These are phyloP conservation scores for Boechera divaricarpa DNA, from an alignment of 345 rosid genomes.

Conservation along the genomic window DNA sequence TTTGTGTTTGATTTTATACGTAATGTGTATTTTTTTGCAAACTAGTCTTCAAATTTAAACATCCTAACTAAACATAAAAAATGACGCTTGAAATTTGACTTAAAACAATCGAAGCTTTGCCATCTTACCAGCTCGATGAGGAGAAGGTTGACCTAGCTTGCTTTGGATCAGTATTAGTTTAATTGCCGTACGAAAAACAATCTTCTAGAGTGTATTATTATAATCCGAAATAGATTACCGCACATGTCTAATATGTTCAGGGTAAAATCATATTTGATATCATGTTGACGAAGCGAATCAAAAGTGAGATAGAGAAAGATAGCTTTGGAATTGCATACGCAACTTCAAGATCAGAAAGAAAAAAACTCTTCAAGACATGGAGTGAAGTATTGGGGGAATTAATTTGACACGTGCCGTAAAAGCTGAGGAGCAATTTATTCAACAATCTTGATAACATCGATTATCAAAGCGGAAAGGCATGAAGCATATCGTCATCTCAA, in stretches of 20 bases:
- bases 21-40: background rate
- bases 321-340: constrained; percentile 39
- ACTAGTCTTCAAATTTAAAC: background rate
- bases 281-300: constrained; percentile 28
- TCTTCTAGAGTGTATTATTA: constrained; percentile 18
- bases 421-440: constrained; percentile 6
- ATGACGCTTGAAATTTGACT: background rate
- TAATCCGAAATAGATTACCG: background rate
- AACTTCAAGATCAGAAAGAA: constrained; percentile 14
- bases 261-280: constrained; percentile 29
- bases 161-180: constrained; percentile 17
- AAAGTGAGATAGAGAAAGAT: constrained; percentile 15
- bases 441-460: background rate
- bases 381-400: background rate
- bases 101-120: background rate
- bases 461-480: constrained; percentile 12
- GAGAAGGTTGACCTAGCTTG: background rate
- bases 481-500: constrained; percentile 37
- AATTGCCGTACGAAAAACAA: background rate
- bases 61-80: background rate
- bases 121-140: background rate
- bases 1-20: background rate
- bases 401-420: constrained; percentile 40
- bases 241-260: constrained; percentile 6
- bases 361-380: constrained; percentile 4